Evolutionary conservation across 306 rosid species (phyloP).

Genomic region (Quillaja saponaria): DNA sequence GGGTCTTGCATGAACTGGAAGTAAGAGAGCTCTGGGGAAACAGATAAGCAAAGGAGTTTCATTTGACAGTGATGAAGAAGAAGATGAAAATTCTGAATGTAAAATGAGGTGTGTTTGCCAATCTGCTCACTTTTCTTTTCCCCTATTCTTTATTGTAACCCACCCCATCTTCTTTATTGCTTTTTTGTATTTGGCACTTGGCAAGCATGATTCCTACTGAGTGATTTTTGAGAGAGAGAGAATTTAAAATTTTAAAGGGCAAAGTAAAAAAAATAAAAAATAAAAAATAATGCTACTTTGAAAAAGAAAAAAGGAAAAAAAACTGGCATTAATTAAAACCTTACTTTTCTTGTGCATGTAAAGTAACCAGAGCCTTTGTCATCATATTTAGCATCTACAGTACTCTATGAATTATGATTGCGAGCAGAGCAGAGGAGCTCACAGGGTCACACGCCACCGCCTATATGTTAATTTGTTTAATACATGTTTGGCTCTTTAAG

Average conservation of each 20-base stretch:
- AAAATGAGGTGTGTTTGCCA: too few species aligned
- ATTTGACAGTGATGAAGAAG: slow-evolving; percentile 52
- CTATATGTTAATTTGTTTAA: slow-evolving; percentile 38
- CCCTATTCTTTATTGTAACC: slow-evolving; percentile 56
- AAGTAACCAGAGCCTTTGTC: slow-evolving; percentile 32
- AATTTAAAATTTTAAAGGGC: slow-evolving; percentile 49
- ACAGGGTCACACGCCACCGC: slow-evolving; percentile 1
- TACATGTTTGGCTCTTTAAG: slow-evolving; percentile 57
- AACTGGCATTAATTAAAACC: slow-evolving; percentile 33
- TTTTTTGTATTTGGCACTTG: slow-evolving; percentile 35
- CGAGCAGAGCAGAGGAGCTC: slow-evolving; percentile 40
- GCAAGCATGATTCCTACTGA: slow-evolving; percentile 53
- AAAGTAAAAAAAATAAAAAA: too few species aligned
- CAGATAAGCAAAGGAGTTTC: slow-evolving; percentile 60
- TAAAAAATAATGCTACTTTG: slow-evolving; percentile 46
- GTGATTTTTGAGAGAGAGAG: slow-evolving; percentile 35
- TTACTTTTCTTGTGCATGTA: slow-evolving; percentile 34
- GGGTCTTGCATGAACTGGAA: slow-evolving; percentile 86
- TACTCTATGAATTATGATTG: too few species aligned
- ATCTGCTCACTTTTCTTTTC: slow-evolving; percentile 54
- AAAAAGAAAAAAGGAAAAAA: too few species aligned
- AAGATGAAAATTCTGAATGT: too few species aligned
- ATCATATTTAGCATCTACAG: slow-evolving; percentile 46
- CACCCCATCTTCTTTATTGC: slow-evolving; percentile 59
- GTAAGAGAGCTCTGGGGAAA: slow-evolving; percentile 48